These are phyloP conservation scores for Colletotrichum filicis DNA, from an alignment of 2,329 filamentous ascomycete species.

Conservation along the genomic window DNA sequence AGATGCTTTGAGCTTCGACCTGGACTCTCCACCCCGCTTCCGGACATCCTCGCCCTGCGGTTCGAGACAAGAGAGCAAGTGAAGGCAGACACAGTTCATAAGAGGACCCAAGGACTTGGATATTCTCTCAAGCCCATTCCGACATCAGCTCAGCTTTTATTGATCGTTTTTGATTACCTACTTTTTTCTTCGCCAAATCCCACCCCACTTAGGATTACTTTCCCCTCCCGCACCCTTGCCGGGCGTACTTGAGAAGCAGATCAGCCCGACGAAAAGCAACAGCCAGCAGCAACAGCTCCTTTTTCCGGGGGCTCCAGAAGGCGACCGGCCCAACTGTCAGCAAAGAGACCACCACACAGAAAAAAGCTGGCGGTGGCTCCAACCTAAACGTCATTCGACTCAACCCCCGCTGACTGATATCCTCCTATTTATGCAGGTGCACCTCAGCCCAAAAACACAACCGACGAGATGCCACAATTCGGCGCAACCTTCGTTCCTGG, in stretches of 20 bases:
- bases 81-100: conserved; percentile 15
- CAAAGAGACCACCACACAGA: conserved; percentile 11
- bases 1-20: conserved; percentile 32
- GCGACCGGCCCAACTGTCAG: conserved; percentile 15
- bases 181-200: neutral
- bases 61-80: conserved; percentile 3
- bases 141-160: conserved; percentile 7
- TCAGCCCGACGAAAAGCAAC: conserved; percentile 20
- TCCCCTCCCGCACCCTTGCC: conserved; percentile 19
- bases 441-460: conserved; percentile 45
- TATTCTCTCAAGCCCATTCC: neutral
- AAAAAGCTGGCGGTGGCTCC: conserved; percentile 27
- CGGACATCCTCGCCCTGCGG: conserved; percentile 20
- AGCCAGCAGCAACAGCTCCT: conserved; percentile 1
- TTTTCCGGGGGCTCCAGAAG: conserved; percentile 11
- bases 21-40: conserved; percentile 32
- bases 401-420: conserved; percentile 36
- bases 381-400: conserved; percentile 39
- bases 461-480: conserved; percentile 57
- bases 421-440: conserved; percentile 44
- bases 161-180: neutral
- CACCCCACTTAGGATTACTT: neutral
- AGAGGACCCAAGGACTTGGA: neutral
- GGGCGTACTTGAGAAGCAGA: conserved; percentile 4
- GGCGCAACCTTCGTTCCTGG: conserved; percentile 70